Base-by-base conservation (phyloP, 345 rosid genomes). In the Dimocarpus longan region DNA sequence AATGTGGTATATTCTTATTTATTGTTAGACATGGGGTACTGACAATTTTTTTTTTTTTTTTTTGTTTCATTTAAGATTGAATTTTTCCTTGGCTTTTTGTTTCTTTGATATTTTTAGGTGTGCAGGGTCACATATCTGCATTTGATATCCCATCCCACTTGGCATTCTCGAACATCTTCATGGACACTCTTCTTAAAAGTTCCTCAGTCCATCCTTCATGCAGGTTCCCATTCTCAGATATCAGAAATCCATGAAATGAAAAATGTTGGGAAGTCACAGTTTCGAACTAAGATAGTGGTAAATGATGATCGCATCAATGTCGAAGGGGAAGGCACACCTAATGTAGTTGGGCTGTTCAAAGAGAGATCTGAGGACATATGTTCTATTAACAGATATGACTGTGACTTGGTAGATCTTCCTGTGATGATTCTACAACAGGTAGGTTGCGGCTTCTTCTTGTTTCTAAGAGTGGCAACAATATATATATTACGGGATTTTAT, bases 271-370 rank as follows among this genome's bases (percentile, higher is more conserved):
- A 90, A 91, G 78, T 88, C 91, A n/a, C 95, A 92, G 76, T 96
- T 96, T 81, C 90, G 93, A 70, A 94, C 96, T 46, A 94, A 87
- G 84, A 87, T 96, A 70, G 88, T 90, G 75, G 94, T 91, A 74
- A 86, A 81, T 80, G 98, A 91, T 84, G 95, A 92, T 74, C 73
- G 86, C 82, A 92, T 94, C 56, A 86, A 80, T 78, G 81, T 96
- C 10, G 95, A 94, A 90, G 98, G 95, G 6, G 98, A 96, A 83
- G 96, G 98, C 82, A 89, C 98, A 44, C 97, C 98, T 59, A 94
- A 90, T 84, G 90, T 94, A 39, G 92, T 89, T 21, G 91, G 97
- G 78, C 84, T 90, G 69, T 88, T 85, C 75, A 91, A 91, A 77
- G 90, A 88, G 82, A 88, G 85, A 79, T 90, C 91, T 76, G 92